Base-by-base conservation (phyloP, 2,329 filamentous ascomycete genomes). In the Purpureocillium takamizusanense region DNA sequence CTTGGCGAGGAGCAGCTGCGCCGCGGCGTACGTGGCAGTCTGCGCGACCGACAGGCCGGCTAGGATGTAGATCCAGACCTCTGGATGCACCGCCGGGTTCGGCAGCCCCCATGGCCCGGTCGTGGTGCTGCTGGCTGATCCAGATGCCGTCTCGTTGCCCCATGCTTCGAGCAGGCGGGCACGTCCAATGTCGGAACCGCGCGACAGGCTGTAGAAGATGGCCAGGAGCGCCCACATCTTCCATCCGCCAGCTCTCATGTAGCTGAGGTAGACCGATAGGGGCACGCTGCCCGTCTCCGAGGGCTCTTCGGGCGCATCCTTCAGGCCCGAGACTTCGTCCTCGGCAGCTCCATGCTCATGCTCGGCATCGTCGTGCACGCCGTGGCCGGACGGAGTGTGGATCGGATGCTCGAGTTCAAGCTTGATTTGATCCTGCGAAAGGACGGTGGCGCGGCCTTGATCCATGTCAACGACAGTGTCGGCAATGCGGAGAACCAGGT, bases 91-190 rank as follows among this genome's bases (percentile, higher is more conserved):
- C 1, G 72, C 67, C 0, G 88, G 86, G 8, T 76, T 65, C 0
- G 87, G 87, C 6, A 64, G 53, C 4, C 51, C 51, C 56, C 52
- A 59, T 38, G 52, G 57, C 11, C 46, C 42, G 4, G 10, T 1
- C 23, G 42, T 4, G 14, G 14, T 1, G 31, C 16, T 2, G 25
- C 12, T 0, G 36, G 39, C 1, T 35, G 10, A 3, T 31, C n/a
- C n/a, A n/a, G n/a, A 18, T 1, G 52, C 52, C 2, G 57, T 52
- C 23, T 51, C 78, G 54, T 94, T 85, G 23, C 85, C 86, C 87
- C 88, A 95, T 18, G 81, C 73, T 55, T 95, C 94, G 38, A 95
- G 69, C 33, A 92, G 89, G 74, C 86, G 90, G 2, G 76, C 80
- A 51, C 86, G 76, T 1, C 70, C 71, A 30, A 94, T 67, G 29